Evolutionary conservation across 306 rosid genomes (phyloP).

Genomic region (Cucurbita maxima): DNA sequence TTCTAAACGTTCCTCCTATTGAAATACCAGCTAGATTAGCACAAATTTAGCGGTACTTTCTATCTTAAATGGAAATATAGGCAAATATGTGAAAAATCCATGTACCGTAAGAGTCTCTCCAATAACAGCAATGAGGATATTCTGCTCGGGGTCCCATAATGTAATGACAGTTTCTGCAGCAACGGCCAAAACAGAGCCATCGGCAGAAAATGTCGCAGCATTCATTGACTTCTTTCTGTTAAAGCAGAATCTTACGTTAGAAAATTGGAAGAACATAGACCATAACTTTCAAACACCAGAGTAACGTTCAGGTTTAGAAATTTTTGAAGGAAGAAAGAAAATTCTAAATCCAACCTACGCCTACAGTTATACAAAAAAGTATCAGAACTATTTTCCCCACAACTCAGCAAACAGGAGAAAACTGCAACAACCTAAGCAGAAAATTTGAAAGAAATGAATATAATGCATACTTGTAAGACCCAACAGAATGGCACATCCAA

Average conservation of each 20-base stretch:
- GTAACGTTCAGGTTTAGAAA: background rate
- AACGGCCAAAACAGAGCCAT: slow-evolving; percentile 88
- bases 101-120: slow-evolving; percentile 55
- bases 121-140: slow-evolving; percentile 65
- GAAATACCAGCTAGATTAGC: background rate
- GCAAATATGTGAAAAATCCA: background rate
- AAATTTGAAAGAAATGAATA: background rate
- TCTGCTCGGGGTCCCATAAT: slow-evolving; percentile 81
- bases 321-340: background rate
- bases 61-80: background rate
- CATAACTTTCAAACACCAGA: background rate
- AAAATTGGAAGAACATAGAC: background rate
- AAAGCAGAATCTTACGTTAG: slow-evolving; percentile 4
- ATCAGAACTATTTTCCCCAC: background rate
- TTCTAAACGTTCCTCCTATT: background rate
- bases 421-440: slow-evolving; percentile 2
- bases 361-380: background rate
- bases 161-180: slow-evolving; percentile 86
- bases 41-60: background rate
- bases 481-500: slow-evolving; percentile 94
- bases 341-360: background rate
- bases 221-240: slow-evolving; percentile 76
- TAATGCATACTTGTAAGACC: slow-evolving; percentile 71
- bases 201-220: slow-evolving; percentile 77
- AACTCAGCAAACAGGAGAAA: background rate